These are phyloP conservation scores for Coemansia sp. DNA, from an alignment of 192 early-diverging fungal genomes.

Conservation along the genomic window DNA sequence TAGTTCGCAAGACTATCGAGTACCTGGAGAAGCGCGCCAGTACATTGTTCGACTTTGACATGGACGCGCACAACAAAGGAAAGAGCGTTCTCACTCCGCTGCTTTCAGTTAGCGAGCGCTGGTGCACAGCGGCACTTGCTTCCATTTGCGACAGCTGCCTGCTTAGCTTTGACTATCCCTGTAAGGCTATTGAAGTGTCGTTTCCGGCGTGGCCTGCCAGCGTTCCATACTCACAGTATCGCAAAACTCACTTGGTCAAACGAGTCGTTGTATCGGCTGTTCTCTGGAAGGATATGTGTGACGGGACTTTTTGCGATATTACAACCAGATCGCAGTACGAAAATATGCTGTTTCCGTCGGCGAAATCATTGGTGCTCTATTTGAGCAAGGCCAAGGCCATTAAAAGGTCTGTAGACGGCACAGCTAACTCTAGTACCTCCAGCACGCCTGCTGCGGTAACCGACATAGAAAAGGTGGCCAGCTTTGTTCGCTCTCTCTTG, in stretches of 20 bases:
- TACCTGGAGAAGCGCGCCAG: background rate
- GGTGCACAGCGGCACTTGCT: background rate
- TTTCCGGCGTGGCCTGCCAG: slow-evolving; percentile 9
- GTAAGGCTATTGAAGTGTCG: background rate
- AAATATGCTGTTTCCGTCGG: background rate
- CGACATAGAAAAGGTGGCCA: background rate
- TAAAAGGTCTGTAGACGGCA: too few relatives aligned
- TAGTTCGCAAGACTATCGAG: background rate
- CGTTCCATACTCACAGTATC: slow-evolving; percentile 1
- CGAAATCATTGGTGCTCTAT: background rate
- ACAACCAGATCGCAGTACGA: background rate
- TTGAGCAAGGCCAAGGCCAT: background rate
- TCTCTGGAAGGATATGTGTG: slow-evolving; percentile 6
- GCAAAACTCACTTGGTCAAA: slow-evolving; percentile 2
- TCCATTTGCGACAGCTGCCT: slow-evolving; percentile 9
- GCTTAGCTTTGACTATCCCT: slow-evolving; percentile 1
- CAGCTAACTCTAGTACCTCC: background rate
- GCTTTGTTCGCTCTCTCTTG: slow-evolving; percentile 1
- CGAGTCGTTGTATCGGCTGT: background rate
- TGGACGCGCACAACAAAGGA: slow-evolving; percentile 1
- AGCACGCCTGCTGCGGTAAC: background rate
- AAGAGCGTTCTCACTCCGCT: background rate
- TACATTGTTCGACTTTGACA: background rate
- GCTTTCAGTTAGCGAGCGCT: slow-evolving; percentile 6
- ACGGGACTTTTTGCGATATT: background rate